Conservation (phyloP, 768 basidiomycete species). For the Tylopilus felleus region DNA sequence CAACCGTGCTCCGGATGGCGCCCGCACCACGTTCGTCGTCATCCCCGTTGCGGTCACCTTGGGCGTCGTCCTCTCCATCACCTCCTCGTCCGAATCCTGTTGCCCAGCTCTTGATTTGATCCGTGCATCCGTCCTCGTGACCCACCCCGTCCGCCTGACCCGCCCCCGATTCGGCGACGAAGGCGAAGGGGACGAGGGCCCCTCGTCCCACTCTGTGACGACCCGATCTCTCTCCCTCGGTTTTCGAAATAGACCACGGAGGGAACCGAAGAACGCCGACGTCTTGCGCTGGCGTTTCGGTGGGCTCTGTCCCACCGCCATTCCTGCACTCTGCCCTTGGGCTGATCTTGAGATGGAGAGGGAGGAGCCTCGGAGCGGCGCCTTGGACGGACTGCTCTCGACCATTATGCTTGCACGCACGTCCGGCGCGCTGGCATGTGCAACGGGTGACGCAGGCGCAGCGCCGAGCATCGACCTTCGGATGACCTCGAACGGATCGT, state of each 20-base stretch:
- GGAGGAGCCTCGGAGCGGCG: not conserved
- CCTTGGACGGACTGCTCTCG: not conserved
- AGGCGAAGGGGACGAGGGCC: not conserved
- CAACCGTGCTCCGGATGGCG: not conserved
- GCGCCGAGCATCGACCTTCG: constrained; percentile 6
- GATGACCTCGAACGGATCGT: constrained; percentile 24
- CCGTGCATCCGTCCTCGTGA: constrained; percentile 28
- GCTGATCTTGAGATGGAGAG: not conserved
- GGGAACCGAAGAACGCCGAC: constrained; percentile 27
- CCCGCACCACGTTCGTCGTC: not conserved
- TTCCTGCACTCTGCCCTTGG: not conserved
- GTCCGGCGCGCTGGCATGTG: not conserved
- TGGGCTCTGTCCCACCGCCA: not conserved
- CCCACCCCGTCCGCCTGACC: constrained; percentile 18
- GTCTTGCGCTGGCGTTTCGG: constrained; percentile 17
- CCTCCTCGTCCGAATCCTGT: constrained; percentile 21
- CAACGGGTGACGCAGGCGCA: not conserved
- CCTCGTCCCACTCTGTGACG: constrained; percentile 13
- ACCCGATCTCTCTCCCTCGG: constrained; percentile 10
- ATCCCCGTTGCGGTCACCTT: not conserved
- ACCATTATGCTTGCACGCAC: not conserved
- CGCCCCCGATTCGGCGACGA: too few species aligned
- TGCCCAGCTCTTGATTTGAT: not conserved
- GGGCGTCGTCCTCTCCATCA: not conserved
- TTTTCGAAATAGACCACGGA: constrained; percentile 27